Evolutionary conservation across 345 rosid genomes (phyloP).

Genomic region (Pistacia atlantica): DNA sequence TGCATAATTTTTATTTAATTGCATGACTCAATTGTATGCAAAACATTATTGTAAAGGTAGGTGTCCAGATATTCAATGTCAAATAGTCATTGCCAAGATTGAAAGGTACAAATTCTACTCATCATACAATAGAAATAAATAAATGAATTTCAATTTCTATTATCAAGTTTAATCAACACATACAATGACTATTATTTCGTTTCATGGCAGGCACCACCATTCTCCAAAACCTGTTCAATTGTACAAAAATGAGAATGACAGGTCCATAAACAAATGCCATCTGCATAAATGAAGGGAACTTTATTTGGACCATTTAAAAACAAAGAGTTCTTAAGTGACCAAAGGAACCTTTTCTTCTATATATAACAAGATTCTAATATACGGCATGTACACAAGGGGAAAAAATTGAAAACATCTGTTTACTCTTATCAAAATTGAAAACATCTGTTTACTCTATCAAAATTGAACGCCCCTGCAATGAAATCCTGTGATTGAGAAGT

Average conservation of each 20-base stretch:
- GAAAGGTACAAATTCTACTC: background rate
- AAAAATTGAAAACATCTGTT: constrained; percentile 10
- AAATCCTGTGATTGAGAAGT: constrained; percentile 2
- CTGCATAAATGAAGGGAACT: constrained; percentile 9
- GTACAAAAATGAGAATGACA: background rate
- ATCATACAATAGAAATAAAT: background rate
- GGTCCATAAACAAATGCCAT: constrained; percentile 1
- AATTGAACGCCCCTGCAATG: constrained; percentile 33
- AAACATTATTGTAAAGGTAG: no score
- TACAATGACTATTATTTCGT: constrained; percentile 1
- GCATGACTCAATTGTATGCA: no score
- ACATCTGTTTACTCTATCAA: constrained; percentile 36
- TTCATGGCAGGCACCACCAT: background rate
- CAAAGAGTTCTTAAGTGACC: background rate
- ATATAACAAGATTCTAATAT: constrained; percentile 10
- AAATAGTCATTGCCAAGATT: background rate
- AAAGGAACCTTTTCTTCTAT: constrained; percentile 7
- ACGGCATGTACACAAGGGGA: constrained; percentile 24
- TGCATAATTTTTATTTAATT: no score
- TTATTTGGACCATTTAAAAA: background rate
- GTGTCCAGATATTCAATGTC: background rate
- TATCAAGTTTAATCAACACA: background rate
- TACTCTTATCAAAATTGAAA: constrained; percentile 44
- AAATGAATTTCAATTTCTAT: background rate
- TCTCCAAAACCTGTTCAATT: constrained; percentile 2